Conservation (phyloP, 176 grass and related monocot species). For the Aegilops speltoides region DNA sequence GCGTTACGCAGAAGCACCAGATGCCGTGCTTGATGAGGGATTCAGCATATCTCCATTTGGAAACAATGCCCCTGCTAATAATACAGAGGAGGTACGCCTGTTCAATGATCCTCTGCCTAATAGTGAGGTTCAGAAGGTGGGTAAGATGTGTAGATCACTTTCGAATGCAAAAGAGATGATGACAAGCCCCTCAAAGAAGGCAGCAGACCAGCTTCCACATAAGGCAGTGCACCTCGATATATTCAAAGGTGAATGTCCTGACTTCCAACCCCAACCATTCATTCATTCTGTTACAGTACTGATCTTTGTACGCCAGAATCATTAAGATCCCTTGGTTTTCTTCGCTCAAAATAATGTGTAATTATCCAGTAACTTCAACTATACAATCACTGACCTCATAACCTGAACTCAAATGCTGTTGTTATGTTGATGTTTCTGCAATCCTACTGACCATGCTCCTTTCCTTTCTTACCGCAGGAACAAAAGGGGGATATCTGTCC, state of each 20-base stretch:
- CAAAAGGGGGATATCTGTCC: constrained; percentile 29
- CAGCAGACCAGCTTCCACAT: constrained; percentile 35
- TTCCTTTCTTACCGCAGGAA: constrained; percentile 5
- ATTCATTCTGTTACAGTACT: not conserved
- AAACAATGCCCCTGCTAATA: constrained; percentile 44
- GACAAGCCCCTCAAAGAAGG: constrained; percentile 37
- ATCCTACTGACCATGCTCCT: not conserved
- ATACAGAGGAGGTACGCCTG: not conserved
- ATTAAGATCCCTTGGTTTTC: not conserved
- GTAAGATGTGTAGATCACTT: constrained; percentile 45
- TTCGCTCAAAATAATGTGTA: not conserved
- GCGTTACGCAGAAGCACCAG: constrained; percentile 58
- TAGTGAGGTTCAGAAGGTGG: constrained; percentile 33
- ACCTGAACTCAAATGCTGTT: not conserved
- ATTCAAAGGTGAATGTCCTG: constrained; percentile 32
- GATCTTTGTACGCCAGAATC: not conserved
- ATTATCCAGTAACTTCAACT: not conserved
- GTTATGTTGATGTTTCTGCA: not conserved
- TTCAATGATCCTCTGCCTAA: constrained; percentile 50
- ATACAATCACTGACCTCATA: not conserved
- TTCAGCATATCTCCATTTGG: constrained; percentile 87
- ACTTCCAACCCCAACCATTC: not conserved
- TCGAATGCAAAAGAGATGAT: constrained; percentile 26
- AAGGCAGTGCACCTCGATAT: constrained; percentile 31
- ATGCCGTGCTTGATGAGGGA: constrained; percentile 64